phyloP scores from a whole-genome alignment of 495 filamentous ascomycete species.

The Hyphodiscus hymeniophilus region DNA sequence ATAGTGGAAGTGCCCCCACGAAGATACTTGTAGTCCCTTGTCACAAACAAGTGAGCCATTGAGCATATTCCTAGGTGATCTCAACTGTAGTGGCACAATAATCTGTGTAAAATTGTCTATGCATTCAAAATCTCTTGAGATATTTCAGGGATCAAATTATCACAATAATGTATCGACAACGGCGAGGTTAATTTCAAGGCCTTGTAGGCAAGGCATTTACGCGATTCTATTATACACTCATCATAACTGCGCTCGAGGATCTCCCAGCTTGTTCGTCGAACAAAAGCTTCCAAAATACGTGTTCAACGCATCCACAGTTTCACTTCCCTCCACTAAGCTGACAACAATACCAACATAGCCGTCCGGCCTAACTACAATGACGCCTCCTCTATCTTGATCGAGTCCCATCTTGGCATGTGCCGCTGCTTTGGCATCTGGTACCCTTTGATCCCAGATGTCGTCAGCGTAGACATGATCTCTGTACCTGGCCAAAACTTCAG shows the following conservation, averaged over 20 bases:
- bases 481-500: conserved; percentile 62
- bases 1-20: too few species aligned
- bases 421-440: conserved; percentile 58
- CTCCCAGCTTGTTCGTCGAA: conserved; percentile 34
- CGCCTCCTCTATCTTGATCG: conserved; percentile 60
- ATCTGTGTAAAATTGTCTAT: too few species aligned
- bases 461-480: conserved; percentile 81
- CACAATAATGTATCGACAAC: too few species aligned
- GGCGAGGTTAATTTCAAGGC: too few species aligned
- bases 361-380: conserved; percentile 79
- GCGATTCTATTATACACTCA: too few species aligned
- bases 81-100: too few species aligned
- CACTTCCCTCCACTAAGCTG: conserved; percentile 61
- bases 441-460: conserved; percentile 65
- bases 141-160: too few species aligned
- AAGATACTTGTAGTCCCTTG: too few species aligned
- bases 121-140: too few species aligned
- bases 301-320: conserved; percentile 75
- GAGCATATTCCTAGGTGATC: too few species aligned
- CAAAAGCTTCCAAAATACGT: conserved; percentile 69
- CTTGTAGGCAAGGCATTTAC: too few species aligned
- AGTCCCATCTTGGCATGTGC: conserved; percentile 86
- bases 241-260: conserved; percentile 28
- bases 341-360: conserved; percentile 76
- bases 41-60: too few species aligned